Evolutionary conservation across 768 basidiomycete genomes (phyloP).

Genomic region (Tylopilus intermedius): DNA sequence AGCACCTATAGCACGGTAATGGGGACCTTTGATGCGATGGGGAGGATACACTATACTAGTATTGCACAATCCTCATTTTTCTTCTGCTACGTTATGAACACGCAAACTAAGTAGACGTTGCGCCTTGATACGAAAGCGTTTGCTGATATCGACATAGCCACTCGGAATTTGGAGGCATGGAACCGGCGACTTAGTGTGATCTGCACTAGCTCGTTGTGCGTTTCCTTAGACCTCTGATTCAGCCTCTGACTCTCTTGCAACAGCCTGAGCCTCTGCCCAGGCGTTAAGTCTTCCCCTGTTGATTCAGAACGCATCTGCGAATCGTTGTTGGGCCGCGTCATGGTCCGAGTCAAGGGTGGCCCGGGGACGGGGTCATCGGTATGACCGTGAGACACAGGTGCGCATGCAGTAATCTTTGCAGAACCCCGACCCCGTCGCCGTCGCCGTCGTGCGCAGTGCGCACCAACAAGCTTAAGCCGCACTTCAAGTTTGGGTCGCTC

Average conservation of each 20-base stretch:
- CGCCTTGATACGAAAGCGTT: no score
- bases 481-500: conserved; percentile 24
- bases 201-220: background rate
- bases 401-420: conserved; percentile 26
- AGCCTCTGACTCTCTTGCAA: conserved; percentile 50
- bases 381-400: background rate
- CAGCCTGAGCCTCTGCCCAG: conserved; percentile 45
- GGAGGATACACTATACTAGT: conserved; percentile 30
- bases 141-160: no score
- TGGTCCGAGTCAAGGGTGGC: conserved; percentile 12
- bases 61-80: conserved; percentile 17
- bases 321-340: conserved; percentile 46
- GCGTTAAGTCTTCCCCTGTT: conserved; percentile 44
- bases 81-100: background rate
- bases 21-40: conserved; percentile 17
- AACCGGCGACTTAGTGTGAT: background rate
- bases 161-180: no score
- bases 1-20: conserved; percentile 23
- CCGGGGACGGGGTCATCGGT: background rate
- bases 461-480: conserved; percentile 16
- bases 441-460: conserved; percentile 27
- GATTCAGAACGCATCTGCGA: conserved; percentile 46
- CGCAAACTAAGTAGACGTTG: no score
- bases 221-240: conserved; percentile 40
- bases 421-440: conserved; percentile 10